Conservation (phyloP, 805 yeast species). For the Ascoidea asiatica region DNA sequence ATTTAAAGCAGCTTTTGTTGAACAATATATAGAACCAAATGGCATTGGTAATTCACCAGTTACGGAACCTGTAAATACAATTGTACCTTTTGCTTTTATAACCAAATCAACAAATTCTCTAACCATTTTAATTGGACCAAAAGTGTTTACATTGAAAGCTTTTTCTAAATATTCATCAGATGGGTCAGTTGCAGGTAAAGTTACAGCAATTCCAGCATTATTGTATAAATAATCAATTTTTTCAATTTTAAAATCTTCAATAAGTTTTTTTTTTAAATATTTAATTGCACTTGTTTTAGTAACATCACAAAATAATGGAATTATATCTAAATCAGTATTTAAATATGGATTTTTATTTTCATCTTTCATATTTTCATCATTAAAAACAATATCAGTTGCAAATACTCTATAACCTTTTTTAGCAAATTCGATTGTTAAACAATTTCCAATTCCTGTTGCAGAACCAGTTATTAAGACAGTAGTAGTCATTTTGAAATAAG, state of each 20-base stretch:
- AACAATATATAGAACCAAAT: conserved; percentile 49
- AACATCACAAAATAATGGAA: conserved; percentile 43
- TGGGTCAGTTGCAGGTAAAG: conserved; percentile 56
- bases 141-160: conserved; percentile 51
- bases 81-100: conserved; percentile 52
- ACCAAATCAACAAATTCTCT: conserved; percentile 42
- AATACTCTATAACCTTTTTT: conserved; percentile 44
- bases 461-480: conserved; percentile 37
- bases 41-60: conserved; percentile 59
- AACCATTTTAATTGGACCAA: conserved; percentile 52
- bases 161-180: conserved; percentile 35
- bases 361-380: conserved; percentile 29
- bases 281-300: conserved; percentile 32
- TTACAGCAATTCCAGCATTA: conserved; percentile 72
- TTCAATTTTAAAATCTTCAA: conserved; percentile 26
- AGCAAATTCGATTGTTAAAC: conserved; percentile 34
- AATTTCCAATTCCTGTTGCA: conserved; percentile 40
- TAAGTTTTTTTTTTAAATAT: conserved; percentile 28
- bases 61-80: conserved; percentile 63
- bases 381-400: conserved; percentile 47
- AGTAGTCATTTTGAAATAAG: too few relatives aligned
- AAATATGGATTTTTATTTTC: conserved; percentile 27
- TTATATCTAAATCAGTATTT: conserved; percentile 23
- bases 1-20: conserved; percentile 66
- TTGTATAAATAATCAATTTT: conserved; percentile 50